Conservation (phyloP, 2,329 filamentous ascomycete species). For the Aspergillus uvarum region DNA sequence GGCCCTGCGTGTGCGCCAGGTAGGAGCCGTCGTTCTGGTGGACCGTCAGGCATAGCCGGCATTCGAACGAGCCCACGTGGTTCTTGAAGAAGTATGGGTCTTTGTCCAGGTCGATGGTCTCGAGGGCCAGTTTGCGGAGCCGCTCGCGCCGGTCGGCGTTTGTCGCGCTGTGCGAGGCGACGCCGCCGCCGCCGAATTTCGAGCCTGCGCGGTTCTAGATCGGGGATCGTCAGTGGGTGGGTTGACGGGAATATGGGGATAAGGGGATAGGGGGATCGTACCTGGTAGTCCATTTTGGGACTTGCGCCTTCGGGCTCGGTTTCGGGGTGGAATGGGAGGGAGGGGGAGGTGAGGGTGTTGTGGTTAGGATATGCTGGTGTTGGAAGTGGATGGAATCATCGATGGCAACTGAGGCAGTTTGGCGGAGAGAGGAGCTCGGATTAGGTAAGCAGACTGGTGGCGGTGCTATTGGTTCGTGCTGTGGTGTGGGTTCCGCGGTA, state of each 20-base stretch:
- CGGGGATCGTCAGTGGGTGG: slow-evolving; percentile 13
- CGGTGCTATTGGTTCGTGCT: too few relatives aligned
- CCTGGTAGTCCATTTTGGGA: slow-evolving; percentile 53
- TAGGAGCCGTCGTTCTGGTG: slow-evolving; percentile 99
- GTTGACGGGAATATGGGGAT: not conserved
- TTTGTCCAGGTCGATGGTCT: slow-evolving; percentile 98
- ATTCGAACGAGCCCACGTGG: slow-evolving; percentile 97
- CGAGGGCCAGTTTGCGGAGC: slow-evolving; percentile 94
- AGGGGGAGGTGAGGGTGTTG: slow-evolving; percentile 1
- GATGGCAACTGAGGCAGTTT: too few relatives aligned
- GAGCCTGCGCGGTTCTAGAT: slow-evolving; percentile 84
- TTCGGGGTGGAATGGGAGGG: too few relatives aligned
- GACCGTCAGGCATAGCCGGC: slow-evolving; percentile 91
- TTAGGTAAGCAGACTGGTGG: too few relatives aligned
- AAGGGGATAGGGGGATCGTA: slow-evolving; percentile 21
- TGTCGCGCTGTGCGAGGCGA: slow-evolving; percentile 87
- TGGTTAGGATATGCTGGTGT: slow-evolving; percentile 9
- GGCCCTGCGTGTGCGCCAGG: slow-evolving; percentile 95
- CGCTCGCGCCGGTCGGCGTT: slow-evolving; percentile 97
- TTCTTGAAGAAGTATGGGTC: slow-evolving; percentile 99
- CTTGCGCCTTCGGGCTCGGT: not conserved
- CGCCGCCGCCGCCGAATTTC: slow-evolving; percentile 96
- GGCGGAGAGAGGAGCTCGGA: not conserved
- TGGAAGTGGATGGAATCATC: too few relatives aligned
- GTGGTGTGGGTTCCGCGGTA: too few relatives aligned